phyloP scores from a whole-genome alignment of 306 rosid species.

The Lupinus albus region DNA sequence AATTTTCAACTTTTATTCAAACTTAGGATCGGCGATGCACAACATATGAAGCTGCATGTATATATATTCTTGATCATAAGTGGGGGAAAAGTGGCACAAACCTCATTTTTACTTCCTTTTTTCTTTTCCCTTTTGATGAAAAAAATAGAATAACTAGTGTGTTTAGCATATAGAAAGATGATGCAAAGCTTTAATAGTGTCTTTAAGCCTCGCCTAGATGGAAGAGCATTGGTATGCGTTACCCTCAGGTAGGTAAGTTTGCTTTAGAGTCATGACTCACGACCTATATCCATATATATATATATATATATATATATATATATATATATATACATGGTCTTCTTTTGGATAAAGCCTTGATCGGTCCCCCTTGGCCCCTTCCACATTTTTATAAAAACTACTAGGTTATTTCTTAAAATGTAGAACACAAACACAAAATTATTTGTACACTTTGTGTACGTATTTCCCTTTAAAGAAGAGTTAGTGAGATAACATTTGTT shows the following conservation, averaged over 20 bases:
- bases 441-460: not conserved
- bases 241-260: slow-evolving; percentile 58
- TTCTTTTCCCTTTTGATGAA: slow-evolving; percentile 50
- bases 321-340: slow-evolving; percentile 41
- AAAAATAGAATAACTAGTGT: slow-evolving; percentile 66
- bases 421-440: not conserved
- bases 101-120: slow-evolving; percentile 38
- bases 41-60: no score
- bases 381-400: no score
- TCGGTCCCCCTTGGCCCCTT: slow-evolving; percentile 42
- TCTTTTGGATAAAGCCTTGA: slow-evolving; percentile 44
- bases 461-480: no score
- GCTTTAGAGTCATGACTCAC: slow-evolving; percentile 55
- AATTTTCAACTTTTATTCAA: no score
- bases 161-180: slow-evolving; percentile 70
- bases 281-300: slow-evolving; percentile 46
- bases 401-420: not conserved
- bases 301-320: no score
- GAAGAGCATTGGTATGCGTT: slow-evolving; percentile 61
- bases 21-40: no score
- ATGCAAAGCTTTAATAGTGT: slow-evolving; percentile 66
- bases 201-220: slow-evolving; percentile 45
- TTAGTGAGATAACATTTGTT: no score
- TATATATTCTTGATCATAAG: no score
- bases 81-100: no score